phyloP scores from a whole-genome alignment of 768 basidiomycete species.

The Agrocybe chaxingu region DNA sequence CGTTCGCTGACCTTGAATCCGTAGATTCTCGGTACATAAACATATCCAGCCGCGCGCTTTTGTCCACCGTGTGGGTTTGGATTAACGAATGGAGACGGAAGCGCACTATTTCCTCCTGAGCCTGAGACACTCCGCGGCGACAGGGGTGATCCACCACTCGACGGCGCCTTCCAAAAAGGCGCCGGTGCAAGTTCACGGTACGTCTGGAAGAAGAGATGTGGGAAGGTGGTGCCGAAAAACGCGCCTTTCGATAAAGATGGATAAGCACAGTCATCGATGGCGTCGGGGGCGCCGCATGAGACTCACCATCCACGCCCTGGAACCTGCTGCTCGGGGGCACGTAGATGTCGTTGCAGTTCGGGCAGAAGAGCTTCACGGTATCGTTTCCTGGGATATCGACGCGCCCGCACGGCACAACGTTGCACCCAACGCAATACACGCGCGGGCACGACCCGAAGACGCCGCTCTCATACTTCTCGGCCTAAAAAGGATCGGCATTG shows the following conservation, averaged over 20 bases:
- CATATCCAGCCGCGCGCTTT: conserved; percentile 79
- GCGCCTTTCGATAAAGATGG: conserved; percentile 57
- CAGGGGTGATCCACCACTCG: conserved; percentile 54
- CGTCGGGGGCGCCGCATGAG: background rate
- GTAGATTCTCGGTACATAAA: conserved; percentile 92
- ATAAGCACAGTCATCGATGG: conserved; percentile 7
- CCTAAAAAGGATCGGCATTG: conserved; percentile 41
- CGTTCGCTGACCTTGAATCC: conserved; percentile 97
- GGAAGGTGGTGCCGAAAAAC: conserved; percentile 99
- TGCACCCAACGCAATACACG: conserved; percentile 86
- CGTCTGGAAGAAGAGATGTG: conserved; percentile 96
- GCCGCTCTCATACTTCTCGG: conserved; percentile 91
- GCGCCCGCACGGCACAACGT: conserved; percentile 92
- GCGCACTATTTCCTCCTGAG: conserved; percentile 44
- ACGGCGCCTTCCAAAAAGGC: conserved; percentile 81
- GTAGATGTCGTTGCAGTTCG: conserved; percentile 97
- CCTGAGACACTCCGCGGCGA: conserved; percentile 53
- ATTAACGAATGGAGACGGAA: conserved; percentile 68
- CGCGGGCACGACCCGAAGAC: conserved; percentile 94
- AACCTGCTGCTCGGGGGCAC: conserved; percentile 93
- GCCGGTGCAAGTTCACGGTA: conserved; percentile 94
- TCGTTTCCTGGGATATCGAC: conserved; percentile 95
- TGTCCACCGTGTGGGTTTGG: conserved; percentile 89
- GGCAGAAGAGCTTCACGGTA: conserved; percentile 97
- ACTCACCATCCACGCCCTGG: conserved; percentile 90